These are phyloP conservation scores for Cenchrus fungigraminus DNA, from an alignment of 176 grass and related monocot genomes.

Conservation along the genomic window DNA sequence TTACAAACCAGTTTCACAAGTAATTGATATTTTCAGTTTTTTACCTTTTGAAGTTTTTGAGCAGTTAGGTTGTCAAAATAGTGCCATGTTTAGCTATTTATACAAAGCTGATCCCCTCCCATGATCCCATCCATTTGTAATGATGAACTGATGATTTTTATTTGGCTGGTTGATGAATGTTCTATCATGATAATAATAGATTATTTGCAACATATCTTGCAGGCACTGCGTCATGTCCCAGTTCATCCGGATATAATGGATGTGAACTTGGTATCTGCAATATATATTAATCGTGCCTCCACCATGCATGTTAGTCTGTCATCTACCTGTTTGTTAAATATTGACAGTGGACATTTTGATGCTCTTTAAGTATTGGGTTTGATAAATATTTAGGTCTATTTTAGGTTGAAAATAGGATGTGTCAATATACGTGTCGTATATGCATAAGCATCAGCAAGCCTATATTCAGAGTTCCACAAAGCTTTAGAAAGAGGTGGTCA, in stretches of 20 bases:
- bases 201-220: constrained; percentile 39
- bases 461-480: constrained; percentile 2
- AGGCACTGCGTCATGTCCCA: constrained; percentile 71
- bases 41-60: constrained; percentile 12
- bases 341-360: constrained; percentile 2
- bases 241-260: constrained; percentile 51
- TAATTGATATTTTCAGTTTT: not conserved
- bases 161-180: constrained; percentile 1
- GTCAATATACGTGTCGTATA: constrained; percentile 7
- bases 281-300: constrained; percentile 88
- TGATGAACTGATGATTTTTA: not conserved
- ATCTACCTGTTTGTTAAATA: constrained; percentile 27
- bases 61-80: not conserved
- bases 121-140: not conserved
- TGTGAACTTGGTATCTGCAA: constrained; percentile 57
- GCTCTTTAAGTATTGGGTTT: not conserved
- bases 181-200: constrained; percentile 32
- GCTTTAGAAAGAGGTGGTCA: not conserved
- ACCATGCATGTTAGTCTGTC: constrained; percentile 79
- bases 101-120: not conserved
- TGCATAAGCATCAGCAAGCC: not conserved
- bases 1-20: not conserved
- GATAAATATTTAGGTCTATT: not conserved
- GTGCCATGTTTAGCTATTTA: constrained; percentile 6
- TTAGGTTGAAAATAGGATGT: not conserved